Base-by-base conservation (phyloP, 305 asterid genomes). In the Caryopteris hybrid region DNA sequence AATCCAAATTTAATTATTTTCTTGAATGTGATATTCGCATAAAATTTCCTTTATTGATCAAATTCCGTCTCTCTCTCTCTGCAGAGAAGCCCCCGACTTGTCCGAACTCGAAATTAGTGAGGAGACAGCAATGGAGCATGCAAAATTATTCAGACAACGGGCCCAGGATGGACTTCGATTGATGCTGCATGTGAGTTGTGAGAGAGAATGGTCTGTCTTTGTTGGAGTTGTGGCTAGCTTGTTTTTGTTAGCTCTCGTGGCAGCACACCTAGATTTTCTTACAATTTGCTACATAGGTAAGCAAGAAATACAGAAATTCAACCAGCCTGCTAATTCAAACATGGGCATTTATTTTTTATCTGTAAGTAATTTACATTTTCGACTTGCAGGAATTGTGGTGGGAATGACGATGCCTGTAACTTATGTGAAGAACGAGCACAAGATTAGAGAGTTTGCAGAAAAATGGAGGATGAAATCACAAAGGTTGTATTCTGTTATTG, bases 201-300 rank as follows among this genome's bases (percentile, higher is more conserved):
- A 81, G 79, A 74, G 81, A 11, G 86, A 84, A 4, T 84, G 88
- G 88, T 73, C 69, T 41, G 80, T 78, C 50, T 85, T 81, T 14
- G 85, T 29, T 0, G 88, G 79, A 43, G 81, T 65, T 11, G 54
- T 77, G 42, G 69, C 57, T 18, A 57, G 61, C 47, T 58, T 84
- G 23, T 80, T 61, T 33, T 1, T 81, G 2, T 47, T 83, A 10
- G 81, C 95, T 4, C 33, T 68, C 69, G 65, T 80, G 8, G 84
- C 86, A 0, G 63, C 70, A 5, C 66, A 41, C 61, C 39, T 78
- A 0, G 80, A 85, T 79, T 78, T 85, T 13, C 78, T 77, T 18
- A 76, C 95, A 8, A 64, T 91, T 54, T 69, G 73, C 79, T 86
- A 75, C 68, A 17, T 79, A 0, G 96, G 96, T 85, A 82, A 56